phyloP scores from a whole-genome alignment of 495 filamentous ascomycete species.

The Aspergillus mulundensis region DNA sequence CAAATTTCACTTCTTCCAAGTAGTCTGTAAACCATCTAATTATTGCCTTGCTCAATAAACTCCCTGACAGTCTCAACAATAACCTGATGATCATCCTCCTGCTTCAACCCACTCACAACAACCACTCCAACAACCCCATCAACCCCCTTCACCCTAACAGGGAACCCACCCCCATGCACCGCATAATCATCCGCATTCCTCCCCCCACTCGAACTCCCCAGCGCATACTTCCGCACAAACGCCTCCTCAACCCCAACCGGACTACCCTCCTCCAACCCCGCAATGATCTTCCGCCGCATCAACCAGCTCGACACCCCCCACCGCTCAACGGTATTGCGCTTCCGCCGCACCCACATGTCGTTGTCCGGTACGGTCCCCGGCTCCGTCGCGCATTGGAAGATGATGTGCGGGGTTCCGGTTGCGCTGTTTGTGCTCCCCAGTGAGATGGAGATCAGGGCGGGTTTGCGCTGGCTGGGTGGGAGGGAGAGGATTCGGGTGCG shows the following conservation, averaged over 20 bases:
- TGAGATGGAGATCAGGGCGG: constrained; percentile 64
- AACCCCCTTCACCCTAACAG: constrained; percentile 63
- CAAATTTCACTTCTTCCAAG: background rate
- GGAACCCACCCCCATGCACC: constrained; percentile 71
- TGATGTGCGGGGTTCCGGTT: constrained; percentile 38
- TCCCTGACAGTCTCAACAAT: constrained; percentile 62
- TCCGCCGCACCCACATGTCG: constrained; percentile 57
- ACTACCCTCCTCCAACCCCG: constrained; percentile 16
- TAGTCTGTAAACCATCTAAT: background rate
- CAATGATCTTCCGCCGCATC: constrained; percentile 55
- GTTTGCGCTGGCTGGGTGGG: constrained; percentile 39
- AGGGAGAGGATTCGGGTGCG: constrained; percentile 57
- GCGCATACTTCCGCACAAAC: constrained; percentile 55
- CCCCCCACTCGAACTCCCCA: constrained; percentile 38
- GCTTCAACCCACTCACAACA: constrained; percentile 71
- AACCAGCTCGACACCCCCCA: constrained; percentile 65
- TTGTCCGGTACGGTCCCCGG: constrained; percentile 59
- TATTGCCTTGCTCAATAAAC: constrained; percentile 27
- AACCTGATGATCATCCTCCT: constrained; percentile 73
- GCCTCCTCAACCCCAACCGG: constrained; percentile 48
- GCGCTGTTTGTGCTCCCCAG: constrained; percentile 32
- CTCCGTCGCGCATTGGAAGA: constrained; percentile 57
- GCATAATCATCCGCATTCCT: constrained; percentile 59
- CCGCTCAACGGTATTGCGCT: constrained; percentile 65
- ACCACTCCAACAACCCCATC: constrained; percentile 70